A percentile compares a stretch with the other conserved stretches of the same genome.
Conservation (phyloP, 2,329 filamentous ascomycete species). For the Arthrobotrys entomopaga region DNA sequence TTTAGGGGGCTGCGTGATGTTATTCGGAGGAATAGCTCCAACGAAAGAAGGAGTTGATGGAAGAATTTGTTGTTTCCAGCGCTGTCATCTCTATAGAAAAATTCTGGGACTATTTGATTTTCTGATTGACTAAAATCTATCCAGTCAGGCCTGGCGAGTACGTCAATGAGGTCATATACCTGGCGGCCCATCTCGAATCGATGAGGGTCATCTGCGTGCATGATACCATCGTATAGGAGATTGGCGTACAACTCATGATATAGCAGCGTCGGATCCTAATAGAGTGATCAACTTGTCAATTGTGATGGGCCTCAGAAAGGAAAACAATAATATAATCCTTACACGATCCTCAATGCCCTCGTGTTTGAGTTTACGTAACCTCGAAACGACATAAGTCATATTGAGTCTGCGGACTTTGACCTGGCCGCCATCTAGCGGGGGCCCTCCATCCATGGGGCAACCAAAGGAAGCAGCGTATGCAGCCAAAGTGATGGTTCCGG, state of each 20-base stretch:
- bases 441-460: slow-evolving; percentile 61
- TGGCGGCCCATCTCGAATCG: slow-evolving; percentile 73
- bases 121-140: slow-evolving; percentile 76
- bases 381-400: slow-evolving; percentile 63
- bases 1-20: slow-evolving; percentile 61
- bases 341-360: slow-evolving; percentile 63
- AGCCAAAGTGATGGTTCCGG: slow-evolving; percentile 78
- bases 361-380: slow-evolving; percentile 63
- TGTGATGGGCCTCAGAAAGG: slow-evolving; percentile 2
- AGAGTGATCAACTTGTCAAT: not conserved
- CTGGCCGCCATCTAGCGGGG: slow-evolving; percentile 68
- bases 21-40: slow-evolving; percentile 77
- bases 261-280: slow-evolving; percentile 58
- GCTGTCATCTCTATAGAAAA: slow-evolving; percentile 71
- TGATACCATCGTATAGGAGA: slow-evolving; percentile 75
- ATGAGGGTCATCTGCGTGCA: slow-evolving; percentile 69
- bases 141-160: slow-evolving; percentile 76
- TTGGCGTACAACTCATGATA: slow-evolving; percentile 73
- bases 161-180: slow-evolving; percentile 76
- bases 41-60: slow-evolving; percentile 78
- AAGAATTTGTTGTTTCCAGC: slow-evolving; percentile 74
- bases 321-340: slow-evolving; percentile 52
- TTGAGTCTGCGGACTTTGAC: slow-evolving; percentile 64
- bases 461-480: slow-evolving; percentile 73
- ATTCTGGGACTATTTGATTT: slow-evolving; percentile 79